Percentiles rank a stretch among this genome's conserved stretches.
Evolutionary conservation across 805 yeast species (phyloP).

Genomic region (Cyberlindnera euphorbiiphila): DNA sequence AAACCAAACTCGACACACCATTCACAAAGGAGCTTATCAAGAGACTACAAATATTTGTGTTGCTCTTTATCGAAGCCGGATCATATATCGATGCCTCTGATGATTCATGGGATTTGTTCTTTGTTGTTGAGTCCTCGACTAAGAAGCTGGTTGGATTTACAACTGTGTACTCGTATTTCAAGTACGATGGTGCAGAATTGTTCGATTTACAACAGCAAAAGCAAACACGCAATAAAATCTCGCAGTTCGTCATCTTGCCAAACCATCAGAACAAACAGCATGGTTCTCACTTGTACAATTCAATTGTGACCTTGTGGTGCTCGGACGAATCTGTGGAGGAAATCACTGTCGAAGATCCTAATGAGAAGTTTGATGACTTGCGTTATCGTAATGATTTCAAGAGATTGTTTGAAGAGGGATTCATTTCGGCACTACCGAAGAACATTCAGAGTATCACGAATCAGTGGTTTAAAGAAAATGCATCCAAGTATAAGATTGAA

Average conservation of each 20-base stretch:
- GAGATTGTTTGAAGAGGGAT: constrained; percentile 37
- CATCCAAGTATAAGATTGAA: constrained; percentile 54
- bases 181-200: constrained; percentile 50
- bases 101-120: constrained; percentile 74
- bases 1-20: constrained; percentile 33
- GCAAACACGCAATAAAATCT: constrained; percentile 63
- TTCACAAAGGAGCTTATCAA: constrained; percentile 52
- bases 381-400: constrained; percentile 78
- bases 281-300: constrained; percentile 63
- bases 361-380: constrained; percentile 85
- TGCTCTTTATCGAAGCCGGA: constrained; percentile 91
- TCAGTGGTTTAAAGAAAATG: constrained; percentile 39
- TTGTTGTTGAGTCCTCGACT: constrained; percentile 37
- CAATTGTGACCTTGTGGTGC: constrained; percentile 54
- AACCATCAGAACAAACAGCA: constrained; percentile 72
- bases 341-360: constrained; percentile 91
- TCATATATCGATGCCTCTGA: constrained; percentile 78
- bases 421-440: constrained; percentile 29
- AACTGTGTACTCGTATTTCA: constrained; percentile 83
- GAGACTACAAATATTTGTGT: constrained; percentile 73
- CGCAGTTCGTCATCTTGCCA: constrained; percentile 84
- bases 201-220: constrained; percentile 41
- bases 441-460: constrained; percentile 24
- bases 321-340: constrained; percentile 53
- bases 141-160: constrained; percentile 68